Base-by-base conservation (phyloP, 441 rosid species). In the Erodium texanum region DNA sequence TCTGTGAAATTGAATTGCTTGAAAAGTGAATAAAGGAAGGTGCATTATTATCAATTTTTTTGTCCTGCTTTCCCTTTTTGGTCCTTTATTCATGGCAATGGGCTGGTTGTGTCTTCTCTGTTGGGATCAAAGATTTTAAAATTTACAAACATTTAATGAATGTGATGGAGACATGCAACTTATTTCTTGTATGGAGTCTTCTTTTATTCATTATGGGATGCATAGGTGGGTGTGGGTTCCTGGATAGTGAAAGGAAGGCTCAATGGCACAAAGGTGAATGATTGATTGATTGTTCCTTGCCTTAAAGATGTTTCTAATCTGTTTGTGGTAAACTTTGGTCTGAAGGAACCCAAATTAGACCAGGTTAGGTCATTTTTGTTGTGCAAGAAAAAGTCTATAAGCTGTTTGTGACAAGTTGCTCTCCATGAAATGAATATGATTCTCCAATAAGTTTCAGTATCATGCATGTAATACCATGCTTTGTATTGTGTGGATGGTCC, bases 21-120 rank as follows among this genome's bases (percentile, higher is more conserved):
- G 56, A 48, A 48, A 48, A 48, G 56, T 48, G 56, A 48, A 48
- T 48, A 48, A 48, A 48, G 56, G 56, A 2, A 48, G 56, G 56
- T 48, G 56, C 56, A 48, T 45, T 12, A 12, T 45, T 45, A 27
- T 1, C 4, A 27, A 27, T 27, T 27, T 27, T 27, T 27, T 27
- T 27, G 12, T n/a, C 7, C 5, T 48, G 5, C 18, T 15, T 48
- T 48, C n/a, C 5, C 5, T 48, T 3, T 5, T 15, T 15, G 56
- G 5, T 48, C 12, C 56, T 48, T n/a, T 48, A n/a, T 14, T 15
- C 18, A 15, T 48, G 56, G 6, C 18, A 14, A 15, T 48, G 56
- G 5, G 56, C n/a, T n/a, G 19, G 16, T n/a, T n/a, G 45, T 38
- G 45, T 38, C 29, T 1, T 27, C 29, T 27, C 29, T 27, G 29